Base-by-base conservation (phyloP, 306 rosid species). In the Casuarina glauca region DNA sequence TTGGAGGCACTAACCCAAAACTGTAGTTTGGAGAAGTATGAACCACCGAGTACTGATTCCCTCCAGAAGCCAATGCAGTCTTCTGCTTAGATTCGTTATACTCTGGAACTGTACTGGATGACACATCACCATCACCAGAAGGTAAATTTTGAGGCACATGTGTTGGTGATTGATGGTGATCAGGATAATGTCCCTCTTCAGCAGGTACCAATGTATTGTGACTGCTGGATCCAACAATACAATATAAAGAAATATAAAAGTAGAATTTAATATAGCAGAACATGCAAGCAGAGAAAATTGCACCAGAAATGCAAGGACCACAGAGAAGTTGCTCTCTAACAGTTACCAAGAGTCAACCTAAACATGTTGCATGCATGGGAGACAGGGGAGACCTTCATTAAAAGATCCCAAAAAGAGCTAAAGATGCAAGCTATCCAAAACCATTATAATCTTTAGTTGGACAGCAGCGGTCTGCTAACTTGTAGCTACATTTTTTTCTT, bases 1-100 rank as follows among this genome's bases (percentile, higher is more conserved):
- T 81, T 48, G 97, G 93, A 38, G 97, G 92, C 72, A 88, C 87
- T 50, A 89, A 83, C 68, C 97, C 99, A 84, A 82, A 87, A 88
- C 81, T 78, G 84, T 91, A 89, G 84, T 87, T 85, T 19, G 91
- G 84, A 78, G 97, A 81, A 70, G 89, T 78, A 75, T 81, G 90
- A 79, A 85, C 78, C 76, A 82, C 84, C 0, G 97, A 81, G 85
- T 93, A 80, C 61, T 88, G 95, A 76, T 89, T 91, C 76, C 91
- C 91, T 74, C 87, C 99, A 17, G 96, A 80, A 12, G 90, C 86
- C 75, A 95, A 87, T 81, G 85, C 80, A 73, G 81, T 77, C 26
- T 85, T 97, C 78, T 89, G 93, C 85, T 93, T 91, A 58, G 91
- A 76, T 80, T 89, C 99, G 7, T 79, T 79, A 86, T 76, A 83